Conservation (phyloP, 345 rosid species). For the Conringia planisiliqua region DNA sequence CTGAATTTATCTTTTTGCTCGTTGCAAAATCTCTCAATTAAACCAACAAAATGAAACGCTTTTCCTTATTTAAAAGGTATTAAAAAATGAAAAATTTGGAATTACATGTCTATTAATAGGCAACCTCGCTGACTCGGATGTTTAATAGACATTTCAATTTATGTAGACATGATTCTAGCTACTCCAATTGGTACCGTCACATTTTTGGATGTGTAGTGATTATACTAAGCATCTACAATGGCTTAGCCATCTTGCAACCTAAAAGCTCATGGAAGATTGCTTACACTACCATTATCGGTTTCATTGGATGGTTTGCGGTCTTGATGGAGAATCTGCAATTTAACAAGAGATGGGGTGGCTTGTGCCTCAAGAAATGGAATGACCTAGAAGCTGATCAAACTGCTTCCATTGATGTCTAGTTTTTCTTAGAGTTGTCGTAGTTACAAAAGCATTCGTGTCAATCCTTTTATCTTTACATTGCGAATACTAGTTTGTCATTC, state of each 20-base stretch:
- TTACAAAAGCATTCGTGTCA: not conserved
- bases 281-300: slow-evolving; percentile 40
- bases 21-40: too few relatives aligned
- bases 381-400: slow-evolving; percentile 5
- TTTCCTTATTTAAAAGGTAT: not conserved
- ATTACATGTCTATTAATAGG: not conserved
- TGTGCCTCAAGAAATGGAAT: not conserved
- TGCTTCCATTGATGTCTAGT: not conserved
- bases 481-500: not conserved
- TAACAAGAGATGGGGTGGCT: slow-evolving; percentile 4
- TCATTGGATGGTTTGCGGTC: slow-evolving; percentile 2
- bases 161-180: too few relatives aligned
- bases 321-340: slow-evolving; percentile 20
- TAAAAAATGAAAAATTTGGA: not conserved
- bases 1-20: not conserved
- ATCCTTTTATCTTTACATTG: not conserved
- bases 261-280: slow-evolving; percentile 45
- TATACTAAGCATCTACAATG: slow-evolving; percentile 53
- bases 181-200: slow-evolving; percentile 70
- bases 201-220: slow-evolving; percentile 53
- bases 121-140: too few relatives aligned
- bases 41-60: not conserved
- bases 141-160: too few relatives aligned
- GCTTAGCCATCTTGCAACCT: slow-evolving; percentile 49
- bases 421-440: not conserved